A percentile compares a stretch with the other conserved stretches of the same genome.
These are phyloP conservation scores for Cadophora sp. DNA, from an alignment of 2,329 filamentous ascomycete genomes.

Conservation along the genomic window DNA sequence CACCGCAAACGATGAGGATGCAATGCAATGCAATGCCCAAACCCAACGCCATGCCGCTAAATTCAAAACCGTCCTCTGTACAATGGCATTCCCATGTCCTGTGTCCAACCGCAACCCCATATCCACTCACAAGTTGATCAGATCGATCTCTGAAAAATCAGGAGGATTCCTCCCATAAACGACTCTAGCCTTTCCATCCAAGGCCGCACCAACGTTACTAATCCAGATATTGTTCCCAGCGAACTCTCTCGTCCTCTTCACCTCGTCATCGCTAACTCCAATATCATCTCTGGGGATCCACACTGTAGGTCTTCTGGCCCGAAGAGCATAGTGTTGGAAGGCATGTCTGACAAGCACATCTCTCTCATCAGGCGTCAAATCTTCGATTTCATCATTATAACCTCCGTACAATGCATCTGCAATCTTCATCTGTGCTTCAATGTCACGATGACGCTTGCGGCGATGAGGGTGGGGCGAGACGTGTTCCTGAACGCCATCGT, in stretches of 20 bases:
- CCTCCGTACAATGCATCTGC: slow-evolving; percentile 85
- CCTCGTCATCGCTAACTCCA: slow-evolving; percentile 91
- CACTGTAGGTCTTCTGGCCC: slow-evolving; percentile 83
- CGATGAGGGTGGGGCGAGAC: slow-evolving; percentile 32
- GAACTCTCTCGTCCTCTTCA: slow-evolving; percentile 74
- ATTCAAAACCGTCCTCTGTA: slow-evolving; percentile 14
- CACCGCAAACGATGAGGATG: slow-evolving; percentile 13
- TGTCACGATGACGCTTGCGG: slow-evolving; percentile 58
- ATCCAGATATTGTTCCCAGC: slow-evolving; percentile 75
- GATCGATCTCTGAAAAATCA: slow-evolving; percentile 86
- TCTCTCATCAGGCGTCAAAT: slow-evolving; percentile 87
- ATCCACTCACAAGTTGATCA: slow-evolving; percentile 72
- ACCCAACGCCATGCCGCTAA: slow-evolving; percentile 28
- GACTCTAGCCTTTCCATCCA: slow-evolving; percentile 83
- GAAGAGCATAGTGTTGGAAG: slow-evolving; percentile 88
- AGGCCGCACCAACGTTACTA: slow-evolving; percentile 87
- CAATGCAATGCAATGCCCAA: slow-evolving; percentile 11
- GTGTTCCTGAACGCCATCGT: slow-evolving; percentile 46
- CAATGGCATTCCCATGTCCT: background rate
- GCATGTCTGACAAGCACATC: slow-evolving; percentile 85
- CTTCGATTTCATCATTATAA: slow-evolving; percentile 92
- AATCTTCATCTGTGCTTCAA: slow-evolving; percentile 74
- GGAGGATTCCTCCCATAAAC: slow-evolving; percentile 86
- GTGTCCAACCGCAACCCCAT: background rate
- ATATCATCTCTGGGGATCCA: slow-evolving; percentile 94